Percentiles rank a stretch among this genome's conserved stretches.
Conservation (phyloP, 1,139 yeast species). For the Candida tropicalis region DNA sequence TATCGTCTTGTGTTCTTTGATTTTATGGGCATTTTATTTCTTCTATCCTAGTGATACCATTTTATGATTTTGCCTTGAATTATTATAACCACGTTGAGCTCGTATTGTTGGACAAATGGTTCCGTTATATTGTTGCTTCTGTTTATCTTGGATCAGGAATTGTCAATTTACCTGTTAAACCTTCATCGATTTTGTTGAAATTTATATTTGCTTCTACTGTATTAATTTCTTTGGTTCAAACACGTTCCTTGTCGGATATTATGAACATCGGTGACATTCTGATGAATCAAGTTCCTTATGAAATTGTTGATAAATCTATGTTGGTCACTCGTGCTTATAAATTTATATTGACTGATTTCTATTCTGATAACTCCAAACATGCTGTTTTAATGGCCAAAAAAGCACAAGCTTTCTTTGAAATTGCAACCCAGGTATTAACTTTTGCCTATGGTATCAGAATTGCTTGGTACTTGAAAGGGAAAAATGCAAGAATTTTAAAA, state of each 20-base stretch:
- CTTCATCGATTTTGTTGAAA: constrained; percentile 7
- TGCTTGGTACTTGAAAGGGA: constrained; percentile 7
- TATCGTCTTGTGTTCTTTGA: constrained; percentile 9
- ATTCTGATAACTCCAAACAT: neutral
- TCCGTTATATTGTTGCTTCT: constrained; percentile 9
- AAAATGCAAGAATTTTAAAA: constrained; percentile 1
- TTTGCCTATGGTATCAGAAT: constrained; percentile 12
- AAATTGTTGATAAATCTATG: constrained; percentile 16
- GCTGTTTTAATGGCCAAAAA: constrained; percentile 1
- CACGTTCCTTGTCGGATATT: constrained; percentile 3
- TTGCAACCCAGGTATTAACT: constrained; percentile 10
- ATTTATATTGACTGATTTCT: constrained; percentile 1
- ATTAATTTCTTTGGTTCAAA: constrained; percentile 5
- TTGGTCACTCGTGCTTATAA: constrained; percentile 14
- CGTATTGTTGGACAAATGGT: constrained; percentile 13
- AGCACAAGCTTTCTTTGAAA: constrained; percentile 6
- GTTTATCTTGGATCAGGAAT: constrained; percentile 16
- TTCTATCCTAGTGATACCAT: constrained; percentile 11
- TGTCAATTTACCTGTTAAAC: constrained; percentile 7
- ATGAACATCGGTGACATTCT: constrained; percentile 7
- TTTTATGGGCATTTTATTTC: constrained; percentile 11
- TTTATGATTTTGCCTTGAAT: constrained; percentile 9
- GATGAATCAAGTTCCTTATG: constrained; percentile 10
- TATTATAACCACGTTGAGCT: constrained; percentile 11
- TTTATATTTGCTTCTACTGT: constrained; percentile 9